Evolutionary conservation across 1,139 yeast species (phyloP), one percentile per base, ranked within the genome.

Genomic region (Pichia sp.): DNA sequence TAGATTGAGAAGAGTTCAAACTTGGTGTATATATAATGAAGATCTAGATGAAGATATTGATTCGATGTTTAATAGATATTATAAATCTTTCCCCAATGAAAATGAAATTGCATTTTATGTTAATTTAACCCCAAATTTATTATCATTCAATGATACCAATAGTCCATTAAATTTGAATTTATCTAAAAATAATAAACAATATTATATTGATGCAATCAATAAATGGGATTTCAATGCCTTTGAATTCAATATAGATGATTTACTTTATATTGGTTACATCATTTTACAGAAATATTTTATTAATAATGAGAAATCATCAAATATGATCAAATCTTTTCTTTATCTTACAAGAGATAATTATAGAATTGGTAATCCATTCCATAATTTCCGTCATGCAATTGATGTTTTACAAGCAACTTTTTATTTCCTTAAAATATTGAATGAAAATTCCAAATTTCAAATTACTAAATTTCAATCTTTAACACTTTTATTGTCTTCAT

Each of bases 401-500:
- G 98, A 91, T 63, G 98, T 91, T 7, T 66, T 89, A 57, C 98
- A 91, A 63, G 96, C 95, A 1, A 78, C 91, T 38, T 82, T 80
- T 61, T 79, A 73, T 58, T 79, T 77, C 50, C 61, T 81, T 31
- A 60, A 74, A 5, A 60, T 71, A 36, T 63, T 79, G 12, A 25
- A 21, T 14, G 35, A 24, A 10, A 24, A 55, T 52, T 45, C 49
- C 30, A 19, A 40, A 7, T 50, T 34, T 37, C 25, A 33, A 24
- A 36, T 52, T 17, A 25, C 39, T 17, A 43, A 55, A 28, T 30
- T 46, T 8, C 38, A 31, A n/a, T 21, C 40, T 4, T 38, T 52
- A 31, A 75, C 79, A 0, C 64, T 86, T 22, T 68, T 85, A 34
- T 69, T 88, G 20, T 85, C 96, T 1, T 95, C 96, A 1, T 66